Conservation (phyloP, 306 rosid species). For the Fragaria nilgerrensis region DNA sequence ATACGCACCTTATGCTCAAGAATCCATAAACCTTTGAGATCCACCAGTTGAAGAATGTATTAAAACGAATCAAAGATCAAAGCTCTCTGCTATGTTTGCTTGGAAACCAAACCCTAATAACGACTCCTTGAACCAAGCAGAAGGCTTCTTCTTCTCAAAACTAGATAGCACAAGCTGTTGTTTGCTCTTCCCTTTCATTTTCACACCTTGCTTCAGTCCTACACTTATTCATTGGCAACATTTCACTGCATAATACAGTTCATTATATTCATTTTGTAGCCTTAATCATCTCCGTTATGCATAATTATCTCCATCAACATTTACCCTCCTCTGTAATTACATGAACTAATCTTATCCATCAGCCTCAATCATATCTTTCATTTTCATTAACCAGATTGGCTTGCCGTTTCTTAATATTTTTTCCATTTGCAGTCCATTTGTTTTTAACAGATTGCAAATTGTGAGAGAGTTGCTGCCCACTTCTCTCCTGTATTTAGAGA, state of each 20-base stretch:
- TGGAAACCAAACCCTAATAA: background rate
- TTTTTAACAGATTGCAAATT: background rate
- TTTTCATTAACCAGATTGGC: background rate
- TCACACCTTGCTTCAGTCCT: background rate
- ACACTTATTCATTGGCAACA: background rate
- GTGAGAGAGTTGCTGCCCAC: background rate
- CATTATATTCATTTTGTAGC: background rate
- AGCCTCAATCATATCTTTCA: background rate
- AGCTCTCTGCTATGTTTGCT: background rate
- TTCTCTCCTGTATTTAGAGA: background rate
- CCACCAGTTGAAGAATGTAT: background rate
- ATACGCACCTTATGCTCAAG: background rate
- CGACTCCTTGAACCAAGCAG: background rate
- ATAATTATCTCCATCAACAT: background rate
- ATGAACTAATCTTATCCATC: background rate
- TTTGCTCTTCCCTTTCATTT: background rate
- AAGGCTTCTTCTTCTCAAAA: background rate
- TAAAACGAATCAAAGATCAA: background rate
- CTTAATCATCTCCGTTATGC: constrained; percentile 1
- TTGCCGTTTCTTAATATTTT: background rate
- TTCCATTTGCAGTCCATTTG: background rate
- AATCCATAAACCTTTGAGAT: background rate
- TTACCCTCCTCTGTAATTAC: background rate
- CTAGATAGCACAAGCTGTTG: background rate
- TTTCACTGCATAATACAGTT: background rate